These are phyloP conservation scores for Heterobasidion annosum DNA, from an alignment of 1,284 basidiomycete genomes.

Conservation along the genomic window DNA sequence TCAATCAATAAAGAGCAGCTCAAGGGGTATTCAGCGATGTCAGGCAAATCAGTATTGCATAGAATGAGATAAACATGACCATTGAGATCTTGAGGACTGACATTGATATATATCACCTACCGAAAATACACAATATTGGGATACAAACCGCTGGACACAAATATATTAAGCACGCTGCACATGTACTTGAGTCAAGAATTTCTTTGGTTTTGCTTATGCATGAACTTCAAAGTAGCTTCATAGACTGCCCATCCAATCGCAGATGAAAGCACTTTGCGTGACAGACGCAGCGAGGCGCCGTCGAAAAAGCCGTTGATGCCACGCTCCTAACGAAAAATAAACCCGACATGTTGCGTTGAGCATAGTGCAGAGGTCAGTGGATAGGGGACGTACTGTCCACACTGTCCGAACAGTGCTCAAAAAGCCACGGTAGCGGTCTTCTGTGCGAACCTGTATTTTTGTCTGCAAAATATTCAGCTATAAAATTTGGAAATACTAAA, in stretches of 20 bases:
- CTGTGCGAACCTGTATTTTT: slow-evolving; percentile 79
- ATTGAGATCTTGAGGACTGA: too few relatives aligned
- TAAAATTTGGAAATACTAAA: not conserved
- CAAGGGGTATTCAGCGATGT: too few relatives aligned
- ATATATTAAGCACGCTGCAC: too few relatives aligned
- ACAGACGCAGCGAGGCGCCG: slow-evolving; percentile 74
- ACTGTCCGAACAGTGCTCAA: slow-evolving; percentile 55
- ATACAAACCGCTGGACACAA: too few relatives aligned
- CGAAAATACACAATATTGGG: too few relatives aligned
- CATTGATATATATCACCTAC: too few relatives aligned
- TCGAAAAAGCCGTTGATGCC: slow-evolving; percentile 79
- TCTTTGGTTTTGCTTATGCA: slow-evolving; percentile 23
- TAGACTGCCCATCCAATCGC: slow-evolving; percentile 92
- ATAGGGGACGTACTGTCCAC: slow-evolving; percentile 44
- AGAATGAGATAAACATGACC: too few relatives aligned
- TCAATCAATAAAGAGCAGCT: too few relatives aligned
- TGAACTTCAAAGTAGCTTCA: slow-evolving; percentile 68
- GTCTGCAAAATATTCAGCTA: slow-evolving; percentile 39
- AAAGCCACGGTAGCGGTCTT: slow-evolving; percentile 65
- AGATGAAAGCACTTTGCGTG: slow-evolving; percentile 84
- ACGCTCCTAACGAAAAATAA: slow-evolving; percentile 45
- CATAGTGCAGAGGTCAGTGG: slow-evolving; percentile 5
- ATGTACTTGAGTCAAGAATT: not conserved
- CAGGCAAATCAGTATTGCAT: too few relatives aligned
- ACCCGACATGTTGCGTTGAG: not conserved